phyloP scores from a whole-genome alignment of 2,329 filamentous ascomycete species.

The Clarireedia homoeocarpa region DNA sequence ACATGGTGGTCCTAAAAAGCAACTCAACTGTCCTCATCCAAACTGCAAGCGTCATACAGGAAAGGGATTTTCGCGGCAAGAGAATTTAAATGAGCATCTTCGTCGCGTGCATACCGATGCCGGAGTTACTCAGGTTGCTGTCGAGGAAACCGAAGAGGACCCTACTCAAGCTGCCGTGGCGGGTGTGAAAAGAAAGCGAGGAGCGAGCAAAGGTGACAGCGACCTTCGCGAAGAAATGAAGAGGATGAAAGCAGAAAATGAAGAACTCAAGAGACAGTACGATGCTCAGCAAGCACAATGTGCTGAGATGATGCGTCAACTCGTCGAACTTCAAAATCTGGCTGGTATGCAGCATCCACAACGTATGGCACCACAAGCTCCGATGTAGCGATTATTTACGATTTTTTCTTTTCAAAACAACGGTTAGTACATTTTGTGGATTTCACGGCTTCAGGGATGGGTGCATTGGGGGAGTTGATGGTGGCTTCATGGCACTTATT shows the following conservation, averaged over 20 bases:
- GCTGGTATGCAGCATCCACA: slow-evolving; percentile 3
- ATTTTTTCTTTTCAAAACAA: background rate
- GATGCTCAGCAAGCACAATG: slow-evolving; percentile 5
- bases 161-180: slow-evolving; percentile 38
- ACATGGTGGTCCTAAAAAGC: slow-evolving; percentile 72
- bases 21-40: slow-evolving; percentile 74
- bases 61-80: slow-evolving; percentile 84
- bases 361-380: slow-evolving; percentile 8
- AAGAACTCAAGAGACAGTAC: slow-evolving; percentile 34
- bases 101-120: slow-evolving; percentile 72
- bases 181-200: slow-evolving; percentile 36
- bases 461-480: slow-evolving; percentile 8
- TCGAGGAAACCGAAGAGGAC: slow-evolving; percentile 34
- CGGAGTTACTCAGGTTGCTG: slow-evolving; percentile 27
- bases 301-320: slow-evolving; percentile 11
- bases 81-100: slow-evolving; percentile 90
- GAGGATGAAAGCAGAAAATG: slow-evolving; percentile 56
- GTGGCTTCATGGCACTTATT: background rate
- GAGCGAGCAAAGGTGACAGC: slow-evolving; percentile 33
- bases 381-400: slow-evolving; percentile 1
- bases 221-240: slow-evolving; percentile 56
- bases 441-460: slow-evolving; percentile 4
- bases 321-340: slow-evolving; percentile 7
- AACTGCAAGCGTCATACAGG: slow-evolving; percentile 87
- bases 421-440: background rate